Evolutionary conservation across 805 yeast genomes (phyloP).

Genomic region (Wickerhamiella musiphila): DNA sequence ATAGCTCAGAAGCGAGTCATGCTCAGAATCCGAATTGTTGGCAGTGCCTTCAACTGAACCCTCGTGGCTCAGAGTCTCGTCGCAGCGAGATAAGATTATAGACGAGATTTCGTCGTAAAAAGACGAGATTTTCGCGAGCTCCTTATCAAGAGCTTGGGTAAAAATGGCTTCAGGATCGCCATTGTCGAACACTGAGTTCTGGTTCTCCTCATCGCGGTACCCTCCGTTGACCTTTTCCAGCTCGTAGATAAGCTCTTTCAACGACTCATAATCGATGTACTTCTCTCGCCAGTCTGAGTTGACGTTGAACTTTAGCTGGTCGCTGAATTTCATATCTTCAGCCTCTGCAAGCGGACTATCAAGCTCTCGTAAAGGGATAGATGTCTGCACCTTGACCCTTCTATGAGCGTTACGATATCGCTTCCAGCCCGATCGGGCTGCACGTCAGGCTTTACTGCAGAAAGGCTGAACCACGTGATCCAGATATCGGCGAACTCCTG

Average conservation of each 20-base stretch:
- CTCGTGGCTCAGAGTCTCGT: constrained; percentile 42
- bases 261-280: constrained; percentile 74
- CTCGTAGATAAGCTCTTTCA: constrained; percentile 69
- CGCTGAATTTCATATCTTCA: constrained; percentile 70
- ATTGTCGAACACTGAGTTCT: constrained; percentile 20
- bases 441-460: too few species aligned
- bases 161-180: constrained; percentile 44
- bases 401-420: background rate
- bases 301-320: constrained; percentile 87
- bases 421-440: too few species aligned
- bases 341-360: too few species aligned
- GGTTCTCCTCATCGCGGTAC: constrained; percentile 16
- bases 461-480: too few species aligned
- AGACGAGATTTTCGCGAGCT: constrained; percentile 53
- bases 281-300: constrained; percentile 96
- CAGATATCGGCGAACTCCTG: too few species aligned
- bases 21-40: background rate
- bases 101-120: constrained; percentile 58
- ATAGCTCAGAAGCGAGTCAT: too few species aligned
- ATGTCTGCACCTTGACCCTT: background rate
- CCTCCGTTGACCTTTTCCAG: constrained; percentile 47
- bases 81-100: too few species aligned
- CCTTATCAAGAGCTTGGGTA: constrained; percentile 55
- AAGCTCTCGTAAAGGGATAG: too few species aligned
- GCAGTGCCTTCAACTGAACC: background rate